A percentile compares a stretch with the other conserved stretches of the same genome.
These are phyloP conservation scores for Salvia splendens DNA, from an alignment of 257 asterid species.

Conservation along the genomic window DNA sequence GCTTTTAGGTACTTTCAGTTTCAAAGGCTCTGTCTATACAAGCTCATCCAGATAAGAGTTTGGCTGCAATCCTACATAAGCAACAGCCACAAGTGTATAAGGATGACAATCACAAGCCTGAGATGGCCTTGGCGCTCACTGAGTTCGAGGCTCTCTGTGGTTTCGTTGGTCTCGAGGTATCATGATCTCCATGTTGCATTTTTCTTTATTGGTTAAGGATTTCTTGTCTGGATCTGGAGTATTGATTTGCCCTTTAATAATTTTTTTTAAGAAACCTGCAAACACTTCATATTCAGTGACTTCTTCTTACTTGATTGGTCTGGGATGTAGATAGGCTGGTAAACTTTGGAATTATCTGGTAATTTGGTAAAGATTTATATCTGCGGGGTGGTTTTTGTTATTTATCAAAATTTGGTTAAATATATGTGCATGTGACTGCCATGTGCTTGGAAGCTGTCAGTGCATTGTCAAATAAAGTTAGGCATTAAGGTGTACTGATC, in stretches of 20 bases:
- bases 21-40: slow-evolving; percentile 88
- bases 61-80: slow-evolving; percentile 73
- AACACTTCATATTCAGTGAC: slow-evolving; percentile 3
- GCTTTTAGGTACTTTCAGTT: slow-evolving; percentile 77
- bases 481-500: slow-evolving; percentile 12
- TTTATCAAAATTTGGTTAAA: slow-evolving; percentile 3
- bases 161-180: slow-evolving; percentile 75
- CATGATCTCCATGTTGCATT: slow-evolving; percentile 7
- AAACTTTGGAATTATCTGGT: slow-evolving; percentile 3
- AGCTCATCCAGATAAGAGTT: slow-evolving; percentile 90
- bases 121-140: slow-evolving; percentile 94
- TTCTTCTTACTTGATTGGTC: slow-evolving; percentile 3
- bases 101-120: slow-evolving; percentile 98
- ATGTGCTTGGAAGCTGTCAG: slow-evolving; percentile 24
- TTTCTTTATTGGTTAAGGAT: background rate
- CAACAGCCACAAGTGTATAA: slow-evolving; percentile 66
- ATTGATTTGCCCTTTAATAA: background rate
- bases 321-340: slow-evolving; percentile 21
- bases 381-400: background rate
- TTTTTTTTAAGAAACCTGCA: slow-evolving; percentile 1
- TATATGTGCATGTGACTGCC: slow-evolving; percentile 26
- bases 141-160: slow-evolving; percentile 89
- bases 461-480: slow-evolving; percentile 8
- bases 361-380: slow-evolving; percentile 5
- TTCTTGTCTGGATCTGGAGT: slow-evolving; percentile 19